Evolutionary conservation across 306 rosid species (phyloP).

Genomic region (Abrus precatorius): DNA sequence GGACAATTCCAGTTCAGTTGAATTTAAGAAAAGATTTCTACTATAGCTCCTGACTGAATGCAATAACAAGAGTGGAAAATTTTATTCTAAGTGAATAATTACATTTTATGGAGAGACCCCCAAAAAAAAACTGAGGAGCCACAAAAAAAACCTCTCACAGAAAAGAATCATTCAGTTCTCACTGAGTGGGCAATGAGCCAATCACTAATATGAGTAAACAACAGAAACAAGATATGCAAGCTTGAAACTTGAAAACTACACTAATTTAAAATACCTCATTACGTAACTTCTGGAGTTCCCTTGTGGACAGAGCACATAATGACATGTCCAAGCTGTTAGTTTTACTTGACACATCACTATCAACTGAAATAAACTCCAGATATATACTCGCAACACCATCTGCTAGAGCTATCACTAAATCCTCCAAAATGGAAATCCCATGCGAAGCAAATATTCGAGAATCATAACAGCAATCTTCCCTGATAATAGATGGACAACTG

Average conservation of each 20-base stretch:
- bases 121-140: neutral
- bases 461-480: constrained; percentile 75
- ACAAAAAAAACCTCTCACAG: constrained; percentile 5
- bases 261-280: constrained; percentile 70
- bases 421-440: constrained; percentile 90
- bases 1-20: constrained; percentile 16
- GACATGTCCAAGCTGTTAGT: constrained; percentile 67
- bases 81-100: neutral
- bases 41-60: constrained; percentile 22
- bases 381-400: constrained; percentile 86
- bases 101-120: neutral
- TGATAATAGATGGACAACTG: constrained; percentile 49
- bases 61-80: neutral
- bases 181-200: neutral
- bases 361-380: constrained; percentile 93
- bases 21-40: constrained; percentile 23
- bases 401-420: constrained; percentile 81
- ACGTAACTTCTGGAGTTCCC: constrained; percentile 90
- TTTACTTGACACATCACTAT: constrained; percentile 75
- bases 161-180: constrained; percentile 31
- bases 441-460: constrained; percentile 65
- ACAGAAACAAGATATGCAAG: constrained; percentile 25
- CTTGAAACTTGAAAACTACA: constrained; percentile 30
- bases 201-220: constrained; percentile 18
- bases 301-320: constrained; percentile 83